A percentile compares a stretch with the other conserved stretches of the same genome.
Evolutionary conservation across 371 early-diverging fungal genomes (phyloP).

Genomic region (Mortierella sp.): DNA sequence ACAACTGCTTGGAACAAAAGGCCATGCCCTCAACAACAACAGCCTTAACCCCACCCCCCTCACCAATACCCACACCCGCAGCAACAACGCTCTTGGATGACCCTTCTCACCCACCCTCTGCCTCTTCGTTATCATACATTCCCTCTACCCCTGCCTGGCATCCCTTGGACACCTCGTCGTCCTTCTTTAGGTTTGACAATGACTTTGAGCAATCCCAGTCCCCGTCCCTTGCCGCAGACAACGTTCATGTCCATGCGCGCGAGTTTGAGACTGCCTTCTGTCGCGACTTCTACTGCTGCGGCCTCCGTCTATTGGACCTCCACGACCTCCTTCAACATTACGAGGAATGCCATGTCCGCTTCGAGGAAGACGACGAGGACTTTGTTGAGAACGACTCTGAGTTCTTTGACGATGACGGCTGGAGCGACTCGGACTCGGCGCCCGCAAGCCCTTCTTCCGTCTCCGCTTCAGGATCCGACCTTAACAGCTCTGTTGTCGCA

Average conservation of each 20-base stretch:
- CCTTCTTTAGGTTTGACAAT: conserved; percentile 24
- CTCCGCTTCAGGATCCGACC: conserved; percentile 43
- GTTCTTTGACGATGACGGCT: conserved; percentile 64
- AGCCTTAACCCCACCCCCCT: not conserved
- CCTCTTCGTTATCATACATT: not conserved
- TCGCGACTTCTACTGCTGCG: conserved; percentile 93
- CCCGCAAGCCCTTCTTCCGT: conserved; percentile 32
- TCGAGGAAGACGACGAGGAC: conserved; percentile 79
- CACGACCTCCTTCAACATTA: conserved; percentile 93
- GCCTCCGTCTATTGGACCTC: conserved; percentile 79
- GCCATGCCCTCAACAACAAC: not conserved
- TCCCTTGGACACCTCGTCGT: conserved; percentile 4
- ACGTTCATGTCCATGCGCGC: conserved; percentile 51
- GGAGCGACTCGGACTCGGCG: conserved; percentile 43
- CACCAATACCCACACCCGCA: not conserved
- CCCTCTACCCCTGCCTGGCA: conserved; percentile 4
- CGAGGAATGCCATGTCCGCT: conserved; percentile 91
- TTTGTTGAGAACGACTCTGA: conserved; percentile 76
- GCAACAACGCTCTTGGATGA: not conserved
- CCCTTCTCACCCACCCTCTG: not conserved
- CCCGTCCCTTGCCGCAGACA: conserved; percentile 19
- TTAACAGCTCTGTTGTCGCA: conserved; percentile 59
- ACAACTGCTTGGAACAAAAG: not conserved
- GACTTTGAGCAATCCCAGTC: conserved; percentile 25
- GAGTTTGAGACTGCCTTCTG: conserved; percentile 90